Conservation (phyloP, 1,284 basidiomycete genomes). For the Ganoderma leucocontextum region DNA sequence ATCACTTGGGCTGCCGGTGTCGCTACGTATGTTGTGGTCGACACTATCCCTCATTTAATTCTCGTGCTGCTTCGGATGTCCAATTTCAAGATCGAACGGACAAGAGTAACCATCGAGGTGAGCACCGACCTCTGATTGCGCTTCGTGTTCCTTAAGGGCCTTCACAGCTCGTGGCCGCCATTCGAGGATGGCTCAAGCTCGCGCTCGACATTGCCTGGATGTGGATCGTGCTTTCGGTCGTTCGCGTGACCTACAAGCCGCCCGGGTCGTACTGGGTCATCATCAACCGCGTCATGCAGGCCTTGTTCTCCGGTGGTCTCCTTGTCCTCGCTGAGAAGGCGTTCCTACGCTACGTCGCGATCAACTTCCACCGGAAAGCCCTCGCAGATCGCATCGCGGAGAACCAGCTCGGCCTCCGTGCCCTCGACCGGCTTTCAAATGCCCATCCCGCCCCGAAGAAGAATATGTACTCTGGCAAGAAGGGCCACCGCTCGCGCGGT, state of each 20-base stretch:
- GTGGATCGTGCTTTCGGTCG: conserved; percentile 74
- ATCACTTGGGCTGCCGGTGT: conserved; percentile 74
- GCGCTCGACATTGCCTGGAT: conserved; percentile 70
- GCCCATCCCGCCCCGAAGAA: conserved; percentile 54
- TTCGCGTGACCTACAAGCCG: conserved; percentile 64
- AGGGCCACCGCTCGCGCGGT: conserved; percentile 46
- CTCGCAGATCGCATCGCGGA: conserved; percentile 76
- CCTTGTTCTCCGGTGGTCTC: conserved; percentile 68
- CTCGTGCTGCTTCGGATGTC: conserved; percentile 61
- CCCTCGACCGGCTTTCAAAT: conserved; percentile 74
- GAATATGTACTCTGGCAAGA: conserved; percentile 41
- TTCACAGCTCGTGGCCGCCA: conserved; percentile 69
- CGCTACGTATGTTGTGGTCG: conserved; percentile 68
- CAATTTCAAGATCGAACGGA: conserved; percentile 67
- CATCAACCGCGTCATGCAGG: conserved; percentile 60
- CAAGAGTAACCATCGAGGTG: conserved; percentile 74
- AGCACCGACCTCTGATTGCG: conserved; percentile 22
- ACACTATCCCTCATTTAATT: conserved; percentile 65
- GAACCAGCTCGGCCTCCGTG: conserved; percentile 72
- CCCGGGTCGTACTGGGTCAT: conserved; percentile 72
- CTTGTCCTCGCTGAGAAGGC: conserved; percentile 76
- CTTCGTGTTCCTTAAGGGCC: not conserved
- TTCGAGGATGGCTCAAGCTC: conserved; percentile 75
- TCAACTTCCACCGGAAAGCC: conserved; percentile 79
- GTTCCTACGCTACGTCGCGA: conserved; percentile 78